Evolutionary conservation across 1,139 yeast species (phyloP).

Genomic region (Meyerozyma guilliermondii): DNA sequence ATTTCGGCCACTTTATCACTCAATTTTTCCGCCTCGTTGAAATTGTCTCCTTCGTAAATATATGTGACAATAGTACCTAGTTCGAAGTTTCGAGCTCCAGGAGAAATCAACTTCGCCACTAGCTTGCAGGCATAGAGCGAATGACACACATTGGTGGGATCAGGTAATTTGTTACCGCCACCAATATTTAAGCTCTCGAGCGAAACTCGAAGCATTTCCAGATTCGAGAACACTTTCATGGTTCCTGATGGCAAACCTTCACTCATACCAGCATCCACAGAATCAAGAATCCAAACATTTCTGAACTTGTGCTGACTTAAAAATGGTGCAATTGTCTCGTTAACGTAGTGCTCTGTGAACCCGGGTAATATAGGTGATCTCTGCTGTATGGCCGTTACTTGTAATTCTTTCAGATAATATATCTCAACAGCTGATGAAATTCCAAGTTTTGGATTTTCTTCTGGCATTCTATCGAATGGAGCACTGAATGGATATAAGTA

Average conservation of each 20-base stretch:
- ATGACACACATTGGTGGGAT: not conserved
- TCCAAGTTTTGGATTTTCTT: slow-evolving; percentile 19
- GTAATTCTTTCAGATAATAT: slow-evolving; percentile 32
- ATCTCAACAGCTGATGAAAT: slow-evolving; percentile 62
- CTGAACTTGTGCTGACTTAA: slow-evolving; percentile 33
- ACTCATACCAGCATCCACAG: slow-evolving; percentile 60
- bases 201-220: slow-evolving; percentile 28
- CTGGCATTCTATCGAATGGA: slow-evolving; percentile 52
- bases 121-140: slow-evolving; percentile 5
- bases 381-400: slow-evolving; percentile 65
- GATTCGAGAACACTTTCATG: slow-evolving; percentile 28
- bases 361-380: slow-evolving; percentile 81
- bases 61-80: slow-evolving; percentile 31
- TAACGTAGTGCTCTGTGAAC: slow-evolving; percentile 46
- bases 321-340: slow-evolving; percentile 50
- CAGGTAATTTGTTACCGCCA: slow-evolving; percentile 1
- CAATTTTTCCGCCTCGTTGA: slow-evolving; percentile 59
- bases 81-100: slow-evolving; percentile 3
- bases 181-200: slow-evolving; percentile 24
- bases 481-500: slow-evolving; percentile 80
- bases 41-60: slow-evolving; percentile 89
- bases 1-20: slow-evolving; percentile 35
- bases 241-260: slow-evolving; percentile 20
- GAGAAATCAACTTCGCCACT: not conserved
- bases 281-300: slow-evolving; percentile 58